Evolutionary conservation across 192 early-diverging fungal genomes (phyloP).

Genomic region (Dimargaris cristalligena): DNA sequence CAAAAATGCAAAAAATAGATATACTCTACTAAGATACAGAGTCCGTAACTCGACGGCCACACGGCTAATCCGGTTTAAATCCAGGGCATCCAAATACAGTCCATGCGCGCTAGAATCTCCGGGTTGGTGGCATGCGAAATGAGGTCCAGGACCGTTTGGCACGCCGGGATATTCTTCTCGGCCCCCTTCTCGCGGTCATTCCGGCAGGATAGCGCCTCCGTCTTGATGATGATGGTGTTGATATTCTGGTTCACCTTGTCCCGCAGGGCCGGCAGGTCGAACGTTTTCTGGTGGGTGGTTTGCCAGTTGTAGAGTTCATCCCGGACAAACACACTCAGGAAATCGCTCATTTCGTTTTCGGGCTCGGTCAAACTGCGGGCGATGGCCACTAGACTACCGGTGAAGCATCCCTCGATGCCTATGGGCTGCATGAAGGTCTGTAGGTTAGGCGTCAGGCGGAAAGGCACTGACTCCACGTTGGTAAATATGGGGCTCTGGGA

Average conservation of each 20-base stretch:
- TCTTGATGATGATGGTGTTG: conserved; percentile 1
- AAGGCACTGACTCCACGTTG: conserved; percentile 80
- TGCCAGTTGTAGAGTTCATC: conserved; percentile 84
- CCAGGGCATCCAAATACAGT: conserved; percentile 83
- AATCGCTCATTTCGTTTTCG: conserved; percentile 82
- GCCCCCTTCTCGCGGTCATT: conserved; percentile 20
- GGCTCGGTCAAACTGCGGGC: conserved; percentile 65
- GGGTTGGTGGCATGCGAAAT: conserved; percentile 83
- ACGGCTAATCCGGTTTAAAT: too few relatives aligned
- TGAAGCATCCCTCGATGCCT: conserved; percentile 87
- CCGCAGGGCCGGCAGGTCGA: conserved; percentile 14
- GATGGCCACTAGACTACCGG: conserved; percentile 66
- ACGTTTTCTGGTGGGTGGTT: conserved; percentile 34
- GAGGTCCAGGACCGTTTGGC: conserved; percentile 80
- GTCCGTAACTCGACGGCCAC: too few relatives aligned
- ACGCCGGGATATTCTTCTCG: conserved; percentile 38
- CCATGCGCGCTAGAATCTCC: conserved; percentile 88
- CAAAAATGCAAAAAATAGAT: too few relatives aligned
- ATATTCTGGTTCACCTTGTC: conserved; percentile 9
- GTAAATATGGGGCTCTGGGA: conserved; percentile 33
- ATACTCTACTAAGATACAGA: too few relatives aligned
- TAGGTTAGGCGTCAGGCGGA: conserved; percentile 95
- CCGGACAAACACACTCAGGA: conserved; percentile 81
- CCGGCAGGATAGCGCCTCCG: conserved; percentile 1
- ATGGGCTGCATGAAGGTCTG: conserved; percentile 86